These are phyloP conservation scores for Fistulinella cinereoalba DNA, from an alignment of 1,284 basidiomycete genomes.

Conservation along the genomic window DNA sequence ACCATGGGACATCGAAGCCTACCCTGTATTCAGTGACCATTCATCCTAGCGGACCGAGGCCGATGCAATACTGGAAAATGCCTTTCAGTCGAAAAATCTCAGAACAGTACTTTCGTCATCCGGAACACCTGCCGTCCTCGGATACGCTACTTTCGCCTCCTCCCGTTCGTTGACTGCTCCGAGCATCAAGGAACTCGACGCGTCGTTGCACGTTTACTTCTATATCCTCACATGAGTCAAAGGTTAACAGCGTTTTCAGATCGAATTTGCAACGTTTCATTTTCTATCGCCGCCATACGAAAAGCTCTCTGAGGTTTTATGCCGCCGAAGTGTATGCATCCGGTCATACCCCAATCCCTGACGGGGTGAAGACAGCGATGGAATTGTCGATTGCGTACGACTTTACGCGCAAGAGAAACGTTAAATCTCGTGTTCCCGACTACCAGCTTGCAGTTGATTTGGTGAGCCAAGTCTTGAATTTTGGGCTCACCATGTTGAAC, in stretches of 20 bases:
- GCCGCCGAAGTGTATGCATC: slow-evolving; percentile 42
- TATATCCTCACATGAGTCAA: slow-evolving; percentile 6
- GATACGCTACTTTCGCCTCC: slow-evolving; percentile 21
- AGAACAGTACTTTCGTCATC: slow-evolving; percentile 11
- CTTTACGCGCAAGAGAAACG: slow-evolving; percentile 23
- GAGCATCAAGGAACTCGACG: slow-evolving; percentile 15
- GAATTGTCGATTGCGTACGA: slow-evolving; percentile 26
- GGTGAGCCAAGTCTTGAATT: slow-evolving; percentile 14
- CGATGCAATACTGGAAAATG: slow-evolving; percentile 10
- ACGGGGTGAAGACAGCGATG: slow-evolving; percentile 8
- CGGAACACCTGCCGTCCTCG: slow-evolving; percentile 29
- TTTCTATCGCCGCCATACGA: slow-evolving; percentile 49
- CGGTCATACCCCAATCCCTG: slow-evolving; percentile 16
- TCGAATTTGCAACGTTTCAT: slow-evolving; percentile 35
- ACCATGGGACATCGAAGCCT: not conserved
- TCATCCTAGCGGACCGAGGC: slow-evolving; percentile 27
- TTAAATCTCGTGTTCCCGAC: not conserved
- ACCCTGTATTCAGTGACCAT: slow-evolving; percentile 2
- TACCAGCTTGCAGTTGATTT: slow-evolving; percentile 23
- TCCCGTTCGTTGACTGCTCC: slow-evolving; percentile 10
- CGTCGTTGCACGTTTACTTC: slow-evolving; percentile 14
- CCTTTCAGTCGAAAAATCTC: slow-evolving; percentile 9
- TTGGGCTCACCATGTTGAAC: not conserved
- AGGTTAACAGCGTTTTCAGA: slow-evolving; percentile 13
- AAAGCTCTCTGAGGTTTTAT: slow-evolving; percentile 54